Conservation (phyloP, 495 filamentous ascomycete genomes). For the Thermothielavioides terrestris region DNA sequence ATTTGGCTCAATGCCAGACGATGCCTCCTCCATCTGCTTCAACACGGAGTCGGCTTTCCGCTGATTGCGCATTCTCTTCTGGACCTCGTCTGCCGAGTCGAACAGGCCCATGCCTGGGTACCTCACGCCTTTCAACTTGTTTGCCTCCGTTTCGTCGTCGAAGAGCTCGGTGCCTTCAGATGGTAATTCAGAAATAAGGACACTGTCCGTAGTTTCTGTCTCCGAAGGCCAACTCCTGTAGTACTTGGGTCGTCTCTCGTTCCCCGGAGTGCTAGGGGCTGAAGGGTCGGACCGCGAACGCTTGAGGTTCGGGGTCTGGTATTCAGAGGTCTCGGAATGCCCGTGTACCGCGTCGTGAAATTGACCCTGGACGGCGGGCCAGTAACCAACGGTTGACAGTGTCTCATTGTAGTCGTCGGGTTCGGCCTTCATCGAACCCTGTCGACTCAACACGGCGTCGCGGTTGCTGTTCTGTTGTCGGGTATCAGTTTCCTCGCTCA, state of each 20-base stretch:
- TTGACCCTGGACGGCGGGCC: constrained; percentile 4
- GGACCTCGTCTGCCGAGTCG: constrained; percentile 70
- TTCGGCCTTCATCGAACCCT: constrained; percentile 24
- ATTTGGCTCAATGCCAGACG: constrained; percentile 54
- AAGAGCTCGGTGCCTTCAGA: constrained; percentile 23
- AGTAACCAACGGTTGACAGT: constrained; percentile 5
- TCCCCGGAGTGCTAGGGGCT: constrained; percentile 13
- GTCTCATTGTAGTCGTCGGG: constrained; percentile 17
- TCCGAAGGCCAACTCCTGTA: constrained; percentile 27
- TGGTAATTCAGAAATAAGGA: constrained; percentile 21
- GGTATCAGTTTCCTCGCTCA: background rate
- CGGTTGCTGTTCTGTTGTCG: constrained; percentile 1
- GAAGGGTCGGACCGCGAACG: constrained; percentile 13
- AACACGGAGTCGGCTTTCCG: constrained; percentile 68
- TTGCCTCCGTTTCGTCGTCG: constrained; percentile 29
- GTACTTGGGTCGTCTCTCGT: constrained; percentile 3
- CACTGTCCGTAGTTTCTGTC: constrained; percentile 22
- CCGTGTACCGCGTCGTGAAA: constrained; percentile 13
- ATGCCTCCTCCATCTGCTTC: constrained; percentile 60
- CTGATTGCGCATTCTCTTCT: constrained; percentile 77
- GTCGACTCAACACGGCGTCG: background rate
- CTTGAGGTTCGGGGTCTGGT: constrained; percentile 16
- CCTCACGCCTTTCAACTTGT: constrained; percentile 62
- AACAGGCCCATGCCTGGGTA: constrained; percentile 87
- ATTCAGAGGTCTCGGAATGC: constrained; percentile 13